Evolutionary conservation across 108 stramenopile genomes (phyloP).

Genomic region (Conticribra weissflogii): DNA sequence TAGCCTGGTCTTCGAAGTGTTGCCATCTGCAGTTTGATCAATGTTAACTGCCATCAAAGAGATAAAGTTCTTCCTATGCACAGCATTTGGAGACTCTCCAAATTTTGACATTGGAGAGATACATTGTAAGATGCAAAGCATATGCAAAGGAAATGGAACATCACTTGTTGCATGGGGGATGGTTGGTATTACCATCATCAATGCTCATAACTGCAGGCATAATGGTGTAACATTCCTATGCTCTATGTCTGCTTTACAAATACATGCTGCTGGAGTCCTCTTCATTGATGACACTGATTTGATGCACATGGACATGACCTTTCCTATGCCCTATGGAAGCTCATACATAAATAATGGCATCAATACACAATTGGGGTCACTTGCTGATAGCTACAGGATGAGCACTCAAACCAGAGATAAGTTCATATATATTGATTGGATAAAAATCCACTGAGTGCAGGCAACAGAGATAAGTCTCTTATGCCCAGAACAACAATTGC

Average conservation of each 20-base stretch:
- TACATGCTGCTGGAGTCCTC: constrained; percentile 7
- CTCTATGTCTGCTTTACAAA: background rate
- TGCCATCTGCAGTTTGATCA: background rate
- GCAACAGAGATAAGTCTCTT: background rate
- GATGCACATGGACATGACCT: background rate
- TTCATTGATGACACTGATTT: constrained; percentile 46
- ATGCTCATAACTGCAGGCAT: constrained; percentile 6
- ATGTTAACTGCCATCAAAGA: constrained; percentile 10
- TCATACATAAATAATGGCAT: background rate
- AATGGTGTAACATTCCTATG: constrained; percentile 11
- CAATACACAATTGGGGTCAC: constrained; percentile 9
- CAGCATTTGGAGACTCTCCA: constrained; percentile 23
- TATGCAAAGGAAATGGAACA: constrained; percentile 49
- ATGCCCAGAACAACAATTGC: background rate
- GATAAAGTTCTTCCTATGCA: constrained; percentile 15
- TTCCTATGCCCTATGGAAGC: background rate
- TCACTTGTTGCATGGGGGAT: constrained; percentile 45
- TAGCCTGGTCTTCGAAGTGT: constrained; percentile 9
- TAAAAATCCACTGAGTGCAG: background rate
- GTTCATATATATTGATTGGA: constrained; percentile 5
- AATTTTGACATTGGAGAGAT: background rate
- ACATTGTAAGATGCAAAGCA: constrained; percentile 1
- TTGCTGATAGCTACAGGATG: constrained; percentile 11
- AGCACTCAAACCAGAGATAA: constrained; percentile 2
- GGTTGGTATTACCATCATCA: constrained; percentile 24